Percentiles rank a stretch among this genome's conserved stretches.
phyloP scores from a whole-genome alignment of 345 rosid genomes.

The Diplotaxis tenuifolia region DNA sequence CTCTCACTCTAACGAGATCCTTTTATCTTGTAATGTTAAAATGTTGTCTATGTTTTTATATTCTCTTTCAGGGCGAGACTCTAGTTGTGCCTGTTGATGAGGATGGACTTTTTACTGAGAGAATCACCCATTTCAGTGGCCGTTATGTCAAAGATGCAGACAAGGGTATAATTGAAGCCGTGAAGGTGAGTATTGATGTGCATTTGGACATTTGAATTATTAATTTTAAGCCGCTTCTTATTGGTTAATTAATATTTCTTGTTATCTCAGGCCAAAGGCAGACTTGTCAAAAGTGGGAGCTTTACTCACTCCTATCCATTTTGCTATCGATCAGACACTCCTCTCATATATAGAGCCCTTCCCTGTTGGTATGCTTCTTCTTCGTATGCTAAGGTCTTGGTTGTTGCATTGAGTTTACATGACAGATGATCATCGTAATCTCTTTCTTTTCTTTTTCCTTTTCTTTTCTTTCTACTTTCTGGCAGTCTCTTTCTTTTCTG shows the following conservation, averaged over 20 bases:
- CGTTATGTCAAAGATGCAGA: constrained; percentile 89
- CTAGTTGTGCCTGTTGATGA: constrained; percentile 92
- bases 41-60: background rate
- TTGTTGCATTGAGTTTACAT: constrained; percentile 6
- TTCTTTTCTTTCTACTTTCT: too few relatives aligned
- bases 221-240: background rate
- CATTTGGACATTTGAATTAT: background rate
- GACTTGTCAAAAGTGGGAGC: constrained; percentile 87
- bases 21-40: constrained; percentile 5
- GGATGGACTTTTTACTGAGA: constrained; percentile 82
- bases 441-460: too few relatives aligned
- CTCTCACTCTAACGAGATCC: background rate
- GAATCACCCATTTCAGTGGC: constrained; percentile 70
- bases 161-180: constrained; percentile 76
- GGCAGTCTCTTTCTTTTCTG: background rate
- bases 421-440: too few relatives aligned
- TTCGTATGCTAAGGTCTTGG: constrained; percentile 18
- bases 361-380: constrained; percentile 75
- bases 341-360: constrained; percentile 94
- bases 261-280: constrained; percentile 73
- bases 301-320: constrained; percentile 78
- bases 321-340: constrained; percentile 96
- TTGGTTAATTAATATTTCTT: background rate
- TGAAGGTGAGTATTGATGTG: constrained; percentile 56
- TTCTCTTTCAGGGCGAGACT: constrained; percentile 61